These are phyloP conservation scores for Alternaria sp. DNA, from an alignment of 2,329 filamentous ascomycete species.

Conservation along the genomic window DNA sequence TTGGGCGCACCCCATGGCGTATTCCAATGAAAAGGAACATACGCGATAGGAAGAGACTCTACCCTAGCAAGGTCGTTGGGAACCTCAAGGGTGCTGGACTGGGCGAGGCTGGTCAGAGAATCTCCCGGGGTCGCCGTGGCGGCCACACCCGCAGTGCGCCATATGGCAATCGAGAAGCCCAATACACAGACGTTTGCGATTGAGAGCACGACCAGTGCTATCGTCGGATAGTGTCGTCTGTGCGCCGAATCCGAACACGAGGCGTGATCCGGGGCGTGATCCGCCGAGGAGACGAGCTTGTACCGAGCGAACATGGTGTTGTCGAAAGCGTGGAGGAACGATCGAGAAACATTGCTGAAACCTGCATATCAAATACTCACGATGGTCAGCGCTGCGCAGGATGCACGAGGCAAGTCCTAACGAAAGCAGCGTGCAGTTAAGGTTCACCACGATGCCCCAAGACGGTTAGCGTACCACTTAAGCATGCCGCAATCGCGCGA, in stretches of 20 bases:
- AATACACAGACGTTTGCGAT: slow-evolving; percentile 1
- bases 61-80: slow-evolving; percentile 2
- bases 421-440: slow-evolving; percentile 1
- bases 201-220: background rate
- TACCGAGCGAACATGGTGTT: slow-evolving; percentile 4
- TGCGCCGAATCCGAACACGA: background rate
- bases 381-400: background rate
- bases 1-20: slow-evolving; percentile 10
- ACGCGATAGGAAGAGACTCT: background rate
- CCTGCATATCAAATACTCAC: slow-evolving; percentile 1
- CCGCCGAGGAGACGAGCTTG: background rate
- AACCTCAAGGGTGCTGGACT: background rate
- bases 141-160: background rate
- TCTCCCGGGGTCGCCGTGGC: background rate
- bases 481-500: background rate
- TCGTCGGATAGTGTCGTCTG: background rate
- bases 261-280: background rate
- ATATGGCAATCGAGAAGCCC: background rate
- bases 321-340: background rate
- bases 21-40: slow-evolving; percentile 6
- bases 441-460: background rate
- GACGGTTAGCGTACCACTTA: background rate
- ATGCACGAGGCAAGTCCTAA: slow-evolving; percentile 1
- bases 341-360: background rate
- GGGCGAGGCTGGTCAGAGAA: background rate